A percentile compares a stretch with the other conserved stretches of the same genome.
Evolutionary conservation across 2,329 filamentous ascomycete species (phyloP).

Genomic region (Emmonsiellopsis sp.): DNA sequence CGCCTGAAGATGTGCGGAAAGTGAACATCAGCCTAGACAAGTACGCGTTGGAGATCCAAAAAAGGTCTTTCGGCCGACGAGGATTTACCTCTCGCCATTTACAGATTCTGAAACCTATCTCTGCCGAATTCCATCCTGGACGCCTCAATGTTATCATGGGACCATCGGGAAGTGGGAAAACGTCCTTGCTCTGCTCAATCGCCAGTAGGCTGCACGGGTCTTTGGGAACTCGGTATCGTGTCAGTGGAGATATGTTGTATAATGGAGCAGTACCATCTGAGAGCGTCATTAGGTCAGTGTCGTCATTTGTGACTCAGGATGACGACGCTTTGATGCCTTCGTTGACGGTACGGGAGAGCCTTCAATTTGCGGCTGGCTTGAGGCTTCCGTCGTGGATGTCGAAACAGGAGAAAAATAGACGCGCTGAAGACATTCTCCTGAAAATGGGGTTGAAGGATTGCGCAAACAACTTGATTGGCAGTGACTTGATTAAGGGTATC

Average conservation of each 20-base stretch:
- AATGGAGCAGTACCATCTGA: conserved; percentile 60
- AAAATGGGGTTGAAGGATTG: conserved; percentile 73
- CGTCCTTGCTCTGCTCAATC: conserved; percentile 64
- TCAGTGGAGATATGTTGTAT: conserved; percentile 56
- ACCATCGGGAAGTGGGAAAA: conserved; percentile 68
- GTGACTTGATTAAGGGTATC: conserved; percentile 64
- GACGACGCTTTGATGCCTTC: conserved; percentile 66
- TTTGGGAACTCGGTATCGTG: conserved; percentile 51
- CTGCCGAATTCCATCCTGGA: conserved; percentile 57
- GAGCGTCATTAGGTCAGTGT: conserved; percentile 60
- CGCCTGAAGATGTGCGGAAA: conserved; percentile 45
- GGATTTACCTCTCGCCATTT: conserved; percentile 21
- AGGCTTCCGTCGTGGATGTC: conserved; percentile 63
- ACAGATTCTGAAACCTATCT: conserved; percentile 57
- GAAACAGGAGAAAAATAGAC: conserved; percentile 54
- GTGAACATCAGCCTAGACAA: conserved; percentile 57
- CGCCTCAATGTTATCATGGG: conserved; percentile 71
- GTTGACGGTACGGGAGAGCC: conserved; percentile 65
- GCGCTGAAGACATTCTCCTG: conserved; percentile 61
- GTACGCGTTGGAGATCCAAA: conserved; percentile 57
- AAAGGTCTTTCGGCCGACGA: conserved; percentile 45
- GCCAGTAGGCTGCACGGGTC: conserved; percentile 56
- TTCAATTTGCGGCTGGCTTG: conserved; percentile 61
- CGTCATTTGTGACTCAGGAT: conserved; percentile 69
- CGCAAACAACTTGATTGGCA: conserved; percentile 64